phyloP scores from a whole-genome alignment of 2,329 filamentous ascomycete species.

The Penicillium sp. region DNA sequence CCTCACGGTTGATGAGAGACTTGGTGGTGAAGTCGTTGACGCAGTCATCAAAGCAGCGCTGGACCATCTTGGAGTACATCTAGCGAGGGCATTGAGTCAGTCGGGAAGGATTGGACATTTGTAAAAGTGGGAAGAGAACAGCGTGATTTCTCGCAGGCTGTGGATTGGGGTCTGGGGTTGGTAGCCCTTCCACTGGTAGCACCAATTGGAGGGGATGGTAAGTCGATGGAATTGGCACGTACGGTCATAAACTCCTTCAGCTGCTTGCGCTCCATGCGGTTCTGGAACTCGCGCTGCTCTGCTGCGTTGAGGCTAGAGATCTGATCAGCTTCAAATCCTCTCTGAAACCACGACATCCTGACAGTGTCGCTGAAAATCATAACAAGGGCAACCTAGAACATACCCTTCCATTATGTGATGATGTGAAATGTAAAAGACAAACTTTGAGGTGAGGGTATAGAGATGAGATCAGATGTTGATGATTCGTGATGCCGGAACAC shows the following conservation, averaged over 20 bases:
- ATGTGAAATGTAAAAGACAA: conserved; percentile 1
- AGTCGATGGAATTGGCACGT: conserved; percentile 42
- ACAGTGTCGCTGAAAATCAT: background rate
- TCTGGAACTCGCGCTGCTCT: conserved; percentile 90
- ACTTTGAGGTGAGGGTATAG: background rate
- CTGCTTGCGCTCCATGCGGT: conserved; percentile 95
- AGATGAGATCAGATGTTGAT: background rate
- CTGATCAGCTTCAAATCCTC: conserved; percentile 1
- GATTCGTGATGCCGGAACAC: conserved; percentile 2
- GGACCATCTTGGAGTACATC: conserved; percentile 64
- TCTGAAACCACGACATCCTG: background rate
- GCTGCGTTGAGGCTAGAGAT: conserved; percentile 63
- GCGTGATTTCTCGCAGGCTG: background rate
- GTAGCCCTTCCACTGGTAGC: background rate
- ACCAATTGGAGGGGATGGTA: background rate
- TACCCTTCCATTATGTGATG: conserved; percentile 39
- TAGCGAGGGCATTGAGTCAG: conserved; percentile 32
- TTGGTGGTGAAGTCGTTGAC: conserved; percentile 99
- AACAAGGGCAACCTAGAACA: conserved; percentile 2
- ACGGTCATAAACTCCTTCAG: conserved; percentile 99
- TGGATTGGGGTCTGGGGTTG: background rate
- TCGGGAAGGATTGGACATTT: background rate
- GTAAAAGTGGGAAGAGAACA: background rate
- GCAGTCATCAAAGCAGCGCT: conserved; percentile 88
- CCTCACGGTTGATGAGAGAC: conserved; percentile 82